Percentiles rank a stretch among this genome's conserved stretches.
phyloP scores from a whole-genome alignment of 1,284 basidiomycete genomes.

The Ceratobasidium sp. region DNA sequence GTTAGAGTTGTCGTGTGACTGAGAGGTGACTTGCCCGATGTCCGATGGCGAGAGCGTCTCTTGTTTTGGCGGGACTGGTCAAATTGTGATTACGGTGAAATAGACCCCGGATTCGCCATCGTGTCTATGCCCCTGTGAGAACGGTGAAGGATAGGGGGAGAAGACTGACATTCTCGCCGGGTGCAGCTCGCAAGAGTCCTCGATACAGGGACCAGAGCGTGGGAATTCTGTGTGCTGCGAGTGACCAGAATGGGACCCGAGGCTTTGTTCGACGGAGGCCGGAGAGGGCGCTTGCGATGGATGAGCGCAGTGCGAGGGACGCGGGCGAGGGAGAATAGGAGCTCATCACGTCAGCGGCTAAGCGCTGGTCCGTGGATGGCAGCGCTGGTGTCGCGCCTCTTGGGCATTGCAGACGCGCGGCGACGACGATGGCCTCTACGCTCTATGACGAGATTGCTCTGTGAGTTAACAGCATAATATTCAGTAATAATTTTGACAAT shows the following conservation, averaged over 20 bases:
- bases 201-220: constrained; percentile 78
- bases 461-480: constrained; percentile 7
- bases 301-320: constrained; percentile 10
- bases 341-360: constrained; percentile 30
- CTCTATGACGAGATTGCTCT: constrained; percentile 17
- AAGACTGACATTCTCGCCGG: constrained; percentile 60
- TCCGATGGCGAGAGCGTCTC: constrained; percentile 56
- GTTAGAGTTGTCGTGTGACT: neutral
- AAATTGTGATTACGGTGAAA: constrained; percentile 61
- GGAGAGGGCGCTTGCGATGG: constrained; percentile 50
- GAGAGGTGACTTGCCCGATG: constrained; percentile 56
- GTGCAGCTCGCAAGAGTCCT: constrained; percentile 64
- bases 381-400: constrained; percentile 5
- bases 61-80: constrained; percentile 58
- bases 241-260: constrained; percentile 69
- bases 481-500: neutral
- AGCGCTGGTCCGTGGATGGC: constrained; percentile 12
- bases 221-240: constrained; percentile 74
- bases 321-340: constrained; percentile 11
- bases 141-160: constrained; percentile 15
- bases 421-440: constrained; percentile 1
- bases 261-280: constrained; percentile 64
- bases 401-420: constrained; percentile 3
- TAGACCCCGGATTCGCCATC: constrained; percentile 59
- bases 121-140: constrained; percentile 55